phyloP scores from a whole-genome alignment of 257 asterid genomes.

The Solanum chilense region DNA sequence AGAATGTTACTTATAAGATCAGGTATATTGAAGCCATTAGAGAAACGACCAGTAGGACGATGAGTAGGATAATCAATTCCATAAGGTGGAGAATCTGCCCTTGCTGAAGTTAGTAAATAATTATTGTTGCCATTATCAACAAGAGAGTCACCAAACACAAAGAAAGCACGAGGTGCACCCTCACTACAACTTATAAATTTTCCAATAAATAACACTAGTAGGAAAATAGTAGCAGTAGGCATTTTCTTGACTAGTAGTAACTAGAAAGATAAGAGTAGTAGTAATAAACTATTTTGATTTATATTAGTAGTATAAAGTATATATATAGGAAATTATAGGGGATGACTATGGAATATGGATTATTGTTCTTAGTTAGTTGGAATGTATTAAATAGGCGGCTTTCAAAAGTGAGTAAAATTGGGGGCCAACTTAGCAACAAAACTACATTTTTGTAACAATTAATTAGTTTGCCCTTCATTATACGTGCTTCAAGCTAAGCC shows the following conservation, averaged over 20 bases:
- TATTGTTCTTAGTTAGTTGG: not conserved
- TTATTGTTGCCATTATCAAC: slow-evolving; percentile 80
- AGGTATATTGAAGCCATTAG: slow-evolving; percentile 65
- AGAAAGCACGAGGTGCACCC: slow-evolving; percentile 54
- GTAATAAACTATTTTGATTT: not conserved
- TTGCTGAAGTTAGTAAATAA: slow-evolving; percentile 44
- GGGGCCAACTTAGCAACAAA: slow-evolving; percentile 8
- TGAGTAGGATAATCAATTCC: slow-evolving; percentile 72
- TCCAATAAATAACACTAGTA: not conserved
- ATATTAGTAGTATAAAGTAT: not conserved
- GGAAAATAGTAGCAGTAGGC: not conserved
- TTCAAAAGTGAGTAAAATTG: slow-evolving; percentile 3
- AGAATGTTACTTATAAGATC: slow-evolving; percentile 51
- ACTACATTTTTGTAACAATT: not conserved
- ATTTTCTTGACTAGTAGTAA: not conserved
- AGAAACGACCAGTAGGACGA: slow-evolving; percentile 70
- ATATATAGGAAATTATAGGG: not conserved
- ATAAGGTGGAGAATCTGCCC: slow-evolving; percentile 77
- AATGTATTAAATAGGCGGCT: not conserved
- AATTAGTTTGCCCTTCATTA: not conserved
- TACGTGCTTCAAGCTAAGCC: not conserved
- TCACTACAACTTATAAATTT: slow-evolving; percentile 4
- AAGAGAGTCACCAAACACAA: slow-evolving; percentile 67
- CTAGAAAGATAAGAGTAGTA: not conserved
- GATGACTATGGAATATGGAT: not conserved